Base-by-base conservation (phyloP, 768 basidiomycete genomes). In the Lanmaoa pseudosensibilis region DNA sequence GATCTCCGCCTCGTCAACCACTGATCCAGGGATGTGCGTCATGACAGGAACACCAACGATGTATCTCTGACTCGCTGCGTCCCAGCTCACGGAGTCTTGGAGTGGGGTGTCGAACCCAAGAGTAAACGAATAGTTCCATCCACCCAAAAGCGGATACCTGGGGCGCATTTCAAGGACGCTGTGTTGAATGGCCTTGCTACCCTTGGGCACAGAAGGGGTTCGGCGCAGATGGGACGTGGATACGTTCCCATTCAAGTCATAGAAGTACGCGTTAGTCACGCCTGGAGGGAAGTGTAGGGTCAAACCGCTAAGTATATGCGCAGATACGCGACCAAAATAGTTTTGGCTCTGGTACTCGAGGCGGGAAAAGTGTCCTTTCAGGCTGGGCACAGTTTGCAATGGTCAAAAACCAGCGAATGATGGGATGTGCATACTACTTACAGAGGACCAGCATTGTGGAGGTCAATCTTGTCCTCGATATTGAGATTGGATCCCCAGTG, bases 401-500 rank as follows among this genome's bases (percentile, higher is more conserved):
- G 16, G 27, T 60, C 51, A 55, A 41, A 34, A n/a, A 34, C 30
- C 41, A 6, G 33, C 15, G 43, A 27, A 43, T 5, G 38, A 53
- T 21, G 34, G 33, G 43, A 43, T 32, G 19, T 23, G 39, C 16
- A 19, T 36, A 25, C 41, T 12, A 82, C 92, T 74, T 67, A 98
- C 96, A 75, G 73, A 13, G 97, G 94, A 5, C 96, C 97, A 56
- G 86, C 88, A 67, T 99, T 99, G 70, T 83, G 81, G n/a, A 99
- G 75, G 55, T 81, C 69, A 57, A 97, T 84, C 34, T 90, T 83
- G 73, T 99, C 94, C 70, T 98, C 85, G 32, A 95, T 88, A 67
- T 98, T 97, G 37, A 99, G 70, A 71, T 97, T 97, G 40, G 86
- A 84, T 34, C 96, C 95, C 97, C 96, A 98, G 69, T 98, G 96